Base-by-base conservation (phyloP, 345 rosid species). In the Alliaria petiolata region DNA sequence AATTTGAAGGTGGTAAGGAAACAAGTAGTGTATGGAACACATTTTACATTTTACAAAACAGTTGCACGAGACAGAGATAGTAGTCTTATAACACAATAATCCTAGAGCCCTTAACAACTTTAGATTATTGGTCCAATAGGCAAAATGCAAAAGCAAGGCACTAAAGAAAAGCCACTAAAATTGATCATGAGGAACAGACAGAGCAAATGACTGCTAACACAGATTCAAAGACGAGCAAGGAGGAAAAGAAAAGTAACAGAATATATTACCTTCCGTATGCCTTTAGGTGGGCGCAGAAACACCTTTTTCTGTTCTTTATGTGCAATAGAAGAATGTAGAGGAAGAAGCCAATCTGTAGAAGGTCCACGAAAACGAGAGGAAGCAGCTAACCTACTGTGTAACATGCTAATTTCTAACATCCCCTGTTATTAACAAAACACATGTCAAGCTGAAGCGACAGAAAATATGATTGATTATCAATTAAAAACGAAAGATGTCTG, bases 251-350 rank as follows among this genome's bases (percentile, higher is more conserved):
- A 36, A 36, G 4, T 2, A 36, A 34, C 13, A 46, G 0, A 56
- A 5, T 28, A 28, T 17, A 12, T 7, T 36, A 89, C 96, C 89
- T 92, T 92, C 1, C 95, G 89, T 67, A 86, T 83, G 77, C 80
- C 80, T 53, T 69, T 79, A 70, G 92, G 96, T 67, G 98, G 96
- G 6, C 83, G 83, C 70, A 73, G 31, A 76, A 92, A 92, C 77
- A 83, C 91, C 70, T 82, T 89, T 76, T 80, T 86, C 70, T 89
- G 93, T 68, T 85, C 91, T 47, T 65, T 67, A 44, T 95, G 80
- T 56, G 91, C 84, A 66, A 88, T 57, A 43, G 95, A 88, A 43
- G 98, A 92, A 86, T 92, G 98, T 75, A 89, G 75, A 58, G 96
- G 93, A 67, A 89, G 85, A 74, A 89, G 81, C 98, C 96, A 92